Evolutionary conservation across 208 protist species (phyloP).

Genomic region (Balamuthia mandrillaris): DNA sequence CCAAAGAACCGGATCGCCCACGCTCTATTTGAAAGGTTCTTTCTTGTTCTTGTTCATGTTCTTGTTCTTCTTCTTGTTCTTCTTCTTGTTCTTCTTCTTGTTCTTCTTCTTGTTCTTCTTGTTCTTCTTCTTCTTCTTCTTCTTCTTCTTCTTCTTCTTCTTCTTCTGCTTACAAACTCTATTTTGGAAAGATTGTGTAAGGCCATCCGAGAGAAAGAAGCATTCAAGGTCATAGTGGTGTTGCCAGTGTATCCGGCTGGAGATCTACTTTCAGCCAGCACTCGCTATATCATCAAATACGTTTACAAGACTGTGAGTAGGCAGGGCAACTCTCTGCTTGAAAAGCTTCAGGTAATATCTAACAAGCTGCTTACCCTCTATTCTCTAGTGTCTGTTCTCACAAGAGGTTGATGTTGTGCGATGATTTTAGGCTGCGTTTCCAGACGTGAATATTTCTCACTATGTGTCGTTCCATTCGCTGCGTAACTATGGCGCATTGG

Average conservation of each 20-base stretch:
- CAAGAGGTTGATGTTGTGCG: too few relatives aligned
- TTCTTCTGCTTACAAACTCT: background rate
- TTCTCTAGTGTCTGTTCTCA: too few relatives aligned
- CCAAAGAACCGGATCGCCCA: slow-evolving; percentile 44
- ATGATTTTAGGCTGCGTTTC: slow-evolving; percentile 49
- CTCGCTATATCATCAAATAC: slow-evolving; percentile 3
- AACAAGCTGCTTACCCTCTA: background rate
- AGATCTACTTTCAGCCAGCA: background rate
- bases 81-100: background rate
- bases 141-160: background rate
- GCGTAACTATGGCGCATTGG: slow-evolving; percentile 30
- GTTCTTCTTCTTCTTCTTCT: background rate
- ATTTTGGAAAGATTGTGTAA: background rate
- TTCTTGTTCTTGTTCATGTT: background rate
- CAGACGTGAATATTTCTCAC: slow-evolving; percentile 11
- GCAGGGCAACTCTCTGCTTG: background rate
- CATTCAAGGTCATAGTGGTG: slow-evolving; percentile 49
- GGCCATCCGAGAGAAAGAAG: background rate
- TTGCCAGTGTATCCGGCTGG: slow-evolving; percentile 46
- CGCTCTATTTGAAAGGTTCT: slow-evolving; percentile 40
- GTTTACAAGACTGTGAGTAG: background rate
- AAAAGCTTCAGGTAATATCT: slow-evolving; percentile 16
- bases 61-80: background rate
- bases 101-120: background rate
- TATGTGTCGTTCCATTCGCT: slow-evolving; percentile 51